Percentiles rank a stretch among this genome's conserved stretches.
Evolutionary conservation across 1,284 basidiomycete species (phyloP).

Genomic region (Ustilago bromivora): DNA sequence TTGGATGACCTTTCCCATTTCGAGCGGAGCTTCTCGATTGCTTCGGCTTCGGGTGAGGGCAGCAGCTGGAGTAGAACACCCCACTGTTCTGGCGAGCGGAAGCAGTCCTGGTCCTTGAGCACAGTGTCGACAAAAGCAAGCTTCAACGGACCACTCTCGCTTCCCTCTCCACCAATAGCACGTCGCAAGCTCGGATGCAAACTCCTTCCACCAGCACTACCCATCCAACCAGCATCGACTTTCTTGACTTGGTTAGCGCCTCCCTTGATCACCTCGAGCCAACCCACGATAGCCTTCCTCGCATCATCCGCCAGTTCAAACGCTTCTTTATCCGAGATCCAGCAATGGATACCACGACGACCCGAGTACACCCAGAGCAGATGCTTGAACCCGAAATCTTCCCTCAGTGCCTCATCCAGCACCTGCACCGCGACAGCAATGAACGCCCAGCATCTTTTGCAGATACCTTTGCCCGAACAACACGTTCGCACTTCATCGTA

Average conservation of each 20-base stretch:
- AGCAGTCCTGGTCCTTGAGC: slow-evolving; percentile 87
- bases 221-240: slow-evolving; percentile 75
- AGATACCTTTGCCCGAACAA: slow-evolving; percentile 91
- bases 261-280: slow-evolving; percentile 83
- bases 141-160: slow-evolving; percentile 72
- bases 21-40: slow-evolving; percentile 71
- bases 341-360: slow-evolving; percentile 96
- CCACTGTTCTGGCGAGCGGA: slow-evolving; percentile 79
- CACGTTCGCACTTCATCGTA: slow-evolving; percentile 97
- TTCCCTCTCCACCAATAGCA: slow-evolving; percentile 69
- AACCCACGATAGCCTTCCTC: slow-evolving; percentile 85
- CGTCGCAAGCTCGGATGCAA: slow-evolving; percentile 66
- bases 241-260: slow-evolving; percentile 86
- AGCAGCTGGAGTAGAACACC: slow-evolving; percentile 81
- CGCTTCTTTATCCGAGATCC: slow-evolving; percentile 92
- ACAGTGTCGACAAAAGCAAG: slow-evolving; percentile 78
- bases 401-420: slow-evolving; percentile 81
- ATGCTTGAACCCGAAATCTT: slow-evolving; percentile 81
- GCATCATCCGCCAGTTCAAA: slow-evolving; percentile 91
- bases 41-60: slow-evolving; percentile 71
- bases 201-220: slow-evolving; percentile 75
- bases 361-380: slow-evolving; percentile 99
- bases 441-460: slow-evolving; percentile 92
- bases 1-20: slow-evolving; percentile 77
- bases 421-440: slow-evolving; percentile 93